Evolutionary conservation across 78 protist species (phyloP), one percentile per base, ranked within the genome.

Genomic region (Speleostelium caveatum): DNA sequence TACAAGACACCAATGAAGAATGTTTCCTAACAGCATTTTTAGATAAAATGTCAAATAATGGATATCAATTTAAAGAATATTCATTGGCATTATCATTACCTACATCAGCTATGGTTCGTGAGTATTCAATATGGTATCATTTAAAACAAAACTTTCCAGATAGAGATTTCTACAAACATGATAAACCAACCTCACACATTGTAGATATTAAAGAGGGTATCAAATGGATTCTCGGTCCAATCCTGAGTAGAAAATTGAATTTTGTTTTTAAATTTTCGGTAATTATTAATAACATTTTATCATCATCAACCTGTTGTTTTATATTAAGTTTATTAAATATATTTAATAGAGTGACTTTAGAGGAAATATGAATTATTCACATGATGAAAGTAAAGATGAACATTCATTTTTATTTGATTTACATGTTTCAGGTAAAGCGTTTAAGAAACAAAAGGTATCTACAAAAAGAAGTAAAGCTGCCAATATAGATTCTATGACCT

Each of bases 211-310:
- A 87, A 51, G 94, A 87, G 35, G 94, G 73, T 49, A 49, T 72
- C 1, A 87, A 87, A 78, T 87, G 94, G 94, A n/a, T 65, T 38
- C 14, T 76, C 0, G 94, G 94, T 19, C 94, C 94, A 45, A 38
- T 75, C 6, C 60, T 87, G n/a, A 22, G 45, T 49, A 59, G 63
- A 58, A 39, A 6, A 32, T 30, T 66, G 3, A 66, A 55, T 14
- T 67, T 55, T 41, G 26, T 26, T 28, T 80, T 80, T 58, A 35
- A 56, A 30, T 77, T 62, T 51, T 26, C 62, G 33, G 69, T 62
- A 62, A 32, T 30, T 62, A 3, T 62, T 24, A 28, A n/a, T 58
- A 58, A 4, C 8, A 58, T 58, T 19, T 4, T 58, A 24, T 24
- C n/a, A n/a, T n/a, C n/a, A n/a, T n/a, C n/a, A n/a, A n/a, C n/a